phyloP scores from a whole-genome alignment of 2,329 filamentous ascomycete species.

The Ophiostoma ips region DNA sequence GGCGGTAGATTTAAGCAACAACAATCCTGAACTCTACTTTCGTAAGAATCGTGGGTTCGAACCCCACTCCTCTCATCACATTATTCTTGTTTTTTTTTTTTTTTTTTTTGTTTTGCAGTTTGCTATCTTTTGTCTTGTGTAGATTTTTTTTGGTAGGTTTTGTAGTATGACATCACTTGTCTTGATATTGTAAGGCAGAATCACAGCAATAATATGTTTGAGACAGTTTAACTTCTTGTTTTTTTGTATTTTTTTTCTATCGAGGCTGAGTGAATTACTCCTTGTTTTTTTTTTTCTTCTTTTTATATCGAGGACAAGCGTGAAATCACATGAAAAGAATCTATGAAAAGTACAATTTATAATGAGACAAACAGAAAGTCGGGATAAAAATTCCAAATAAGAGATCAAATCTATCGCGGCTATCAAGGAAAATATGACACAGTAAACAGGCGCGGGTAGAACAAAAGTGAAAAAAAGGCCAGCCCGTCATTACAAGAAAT shows the following conservation, averaged over 20 bases:
- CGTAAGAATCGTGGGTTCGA: conserved; percentile 4
- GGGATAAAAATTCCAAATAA: no score
- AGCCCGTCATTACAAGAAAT: conserved; percentile 1
- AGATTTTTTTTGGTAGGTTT: no score
- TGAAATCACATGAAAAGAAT: not conserved
- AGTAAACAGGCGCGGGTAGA: not conserved
- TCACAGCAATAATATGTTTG: no score
- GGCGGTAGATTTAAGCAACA: conserved; percentile 2
- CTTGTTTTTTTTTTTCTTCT: no score
- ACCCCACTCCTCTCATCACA: conserved; percentile 2
- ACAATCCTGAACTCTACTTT: conserved; percentile 1
- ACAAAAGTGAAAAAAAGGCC: not conserved
- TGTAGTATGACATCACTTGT: no score
- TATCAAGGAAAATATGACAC: not conserved
- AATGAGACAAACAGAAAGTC: no score
- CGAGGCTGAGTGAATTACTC: no score
- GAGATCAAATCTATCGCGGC: not conserved
- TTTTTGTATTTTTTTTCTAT: no score
- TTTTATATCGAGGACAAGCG: no score
- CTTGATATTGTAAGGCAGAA: no score
- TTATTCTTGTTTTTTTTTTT: not conserved
- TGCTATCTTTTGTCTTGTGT: no score
- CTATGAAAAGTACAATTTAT: not conserved
- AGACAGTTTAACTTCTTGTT: no score
- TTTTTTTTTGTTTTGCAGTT: not conserved